These are phyloP conservation scores for Podaxis carcinomalis DNA, from an alignment of 768 basidiomycete genomes.

Conservation along the genomic window DNA sequence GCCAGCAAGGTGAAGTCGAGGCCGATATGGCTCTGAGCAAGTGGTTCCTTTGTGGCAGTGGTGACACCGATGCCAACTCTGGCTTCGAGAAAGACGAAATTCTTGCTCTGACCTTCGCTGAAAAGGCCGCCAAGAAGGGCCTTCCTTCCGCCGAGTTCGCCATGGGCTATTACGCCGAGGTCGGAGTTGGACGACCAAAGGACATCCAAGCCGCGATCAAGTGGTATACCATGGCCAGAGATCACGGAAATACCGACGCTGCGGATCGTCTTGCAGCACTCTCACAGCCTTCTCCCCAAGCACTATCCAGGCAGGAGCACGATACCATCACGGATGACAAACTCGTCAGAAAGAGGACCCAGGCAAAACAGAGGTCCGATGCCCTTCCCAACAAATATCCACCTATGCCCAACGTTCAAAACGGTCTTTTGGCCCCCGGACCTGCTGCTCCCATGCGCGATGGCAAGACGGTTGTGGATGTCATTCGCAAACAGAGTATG, in stretches of 20 bases:
- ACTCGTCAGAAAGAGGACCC: conserved; percentile 79
- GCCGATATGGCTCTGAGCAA: conserved; percentile 97
- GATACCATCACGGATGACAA: conserved; percentile 72
- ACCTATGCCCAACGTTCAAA: neutral
- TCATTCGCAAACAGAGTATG: conserved; percentile 40
- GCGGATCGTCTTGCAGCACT: conserved; percentile 67
- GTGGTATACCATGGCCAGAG: conserved; percentile 81
- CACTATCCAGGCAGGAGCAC: conserved; percentile 77
- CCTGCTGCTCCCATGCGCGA: conserved; percentile 25
- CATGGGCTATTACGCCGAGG: conserved; percentile 92
- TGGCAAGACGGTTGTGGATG: conserved; percentile 45
- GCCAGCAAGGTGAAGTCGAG: conserved; percentile 83
- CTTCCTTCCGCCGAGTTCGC: conserved; percentile 88
- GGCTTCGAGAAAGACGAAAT: conserved; percentile 83
- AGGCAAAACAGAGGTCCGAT: conserved; percentile 50
- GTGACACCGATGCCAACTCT: conserved; percentile 23
- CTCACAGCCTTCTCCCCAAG: conserved; percentile 51
- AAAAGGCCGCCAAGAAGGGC: conserved; percentile 75
- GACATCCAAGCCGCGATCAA: conserved; percentile 58
- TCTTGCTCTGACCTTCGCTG: conserved; percentile 85
- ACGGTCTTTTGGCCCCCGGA: conserved; percentile 2
- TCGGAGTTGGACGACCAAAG: conserved; percentile 77
- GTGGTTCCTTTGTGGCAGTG: conserved; percentile 90
- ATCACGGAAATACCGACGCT: conserved; percentile 82
- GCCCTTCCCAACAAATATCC: conserved; percentile 13